Conservation (phyloP, 2,329 filamentous ascomycete species). For the Aspergillus chevalieri region DNA sequence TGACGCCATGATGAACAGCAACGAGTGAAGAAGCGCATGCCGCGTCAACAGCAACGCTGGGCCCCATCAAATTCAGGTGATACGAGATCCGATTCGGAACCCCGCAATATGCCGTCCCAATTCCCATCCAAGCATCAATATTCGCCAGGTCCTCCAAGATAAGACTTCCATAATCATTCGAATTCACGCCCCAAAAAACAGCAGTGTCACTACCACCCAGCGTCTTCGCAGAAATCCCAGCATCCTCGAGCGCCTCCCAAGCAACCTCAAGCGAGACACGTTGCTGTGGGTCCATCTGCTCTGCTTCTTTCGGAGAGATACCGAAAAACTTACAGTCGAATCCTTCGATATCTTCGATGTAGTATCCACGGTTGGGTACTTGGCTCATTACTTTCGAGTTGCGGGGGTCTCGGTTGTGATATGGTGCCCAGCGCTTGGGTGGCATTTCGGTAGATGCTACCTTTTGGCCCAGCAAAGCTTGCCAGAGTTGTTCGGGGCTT, state of each 20-base stretch:
- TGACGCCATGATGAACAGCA: constrained; percentile 14
- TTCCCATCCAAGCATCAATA: constrained; percentile 35
- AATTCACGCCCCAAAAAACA: constrained; percentile 28
- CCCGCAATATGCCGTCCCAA: constrained; percentile 34
- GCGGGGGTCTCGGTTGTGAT: constrained; percentile 18
- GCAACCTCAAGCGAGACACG: constrained; percentile 17
- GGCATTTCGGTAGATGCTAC: constrained; percentile 25
- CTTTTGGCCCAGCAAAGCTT: constrained; percentile 24
- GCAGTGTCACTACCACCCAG: constrained; percentile 23
- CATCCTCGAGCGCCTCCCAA: constrained; percentile 20
- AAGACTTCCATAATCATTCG: constrained; percentile 32
- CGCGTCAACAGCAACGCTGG: constrained; percentile 17
- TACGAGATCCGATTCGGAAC: constrained; percentile 23
- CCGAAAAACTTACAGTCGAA: constrained; percentile 26
- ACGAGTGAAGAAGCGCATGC: constrained; percentile 20
- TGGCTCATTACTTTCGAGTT: constrained; percentile 20
- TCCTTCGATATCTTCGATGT: constrained; percentile 19
- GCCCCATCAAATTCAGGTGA: constrained; percentile 19
- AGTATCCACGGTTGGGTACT: constrained; percentile 25
- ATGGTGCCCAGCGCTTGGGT: constrained; percentile 27
- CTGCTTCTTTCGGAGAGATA: constrained; percentile 23
- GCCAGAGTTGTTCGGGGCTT: constrained; percentile 28
- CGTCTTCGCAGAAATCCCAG: constrained; percentile 11
- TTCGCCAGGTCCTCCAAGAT: constrained; percentile 33
- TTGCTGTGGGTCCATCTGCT: constrained; percentile 26